phyloP scores from a whole-genome alignment of 441 rosid species.

The Hypseocharis bilobata region DNA sequence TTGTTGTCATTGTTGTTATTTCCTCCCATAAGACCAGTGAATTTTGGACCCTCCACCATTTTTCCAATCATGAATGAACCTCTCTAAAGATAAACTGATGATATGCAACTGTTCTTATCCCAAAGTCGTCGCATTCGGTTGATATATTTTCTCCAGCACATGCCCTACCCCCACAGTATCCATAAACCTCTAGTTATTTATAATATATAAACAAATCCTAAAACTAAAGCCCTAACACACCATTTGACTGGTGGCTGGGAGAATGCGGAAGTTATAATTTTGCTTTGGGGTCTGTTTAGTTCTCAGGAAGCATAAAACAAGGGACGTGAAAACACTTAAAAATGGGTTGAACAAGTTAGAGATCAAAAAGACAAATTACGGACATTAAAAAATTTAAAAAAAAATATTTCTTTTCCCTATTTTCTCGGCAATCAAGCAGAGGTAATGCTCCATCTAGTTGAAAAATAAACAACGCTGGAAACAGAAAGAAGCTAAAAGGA shows the following conservation, averaged over 20 bases:
- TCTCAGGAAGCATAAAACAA: background rate
- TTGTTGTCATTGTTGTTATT: background rate
- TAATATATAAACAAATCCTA: background rate
- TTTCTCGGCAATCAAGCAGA: too few relatives aligned
- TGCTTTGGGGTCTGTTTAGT: background rate
- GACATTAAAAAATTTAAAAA: background rate
- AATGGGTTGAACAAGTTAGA: background rate
- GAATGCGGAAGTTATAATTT: background rate
- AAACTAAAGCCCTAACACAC: background rate
- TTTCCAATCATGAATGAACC: conserved; percentile 1
- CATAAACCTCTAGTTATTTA: background rate
- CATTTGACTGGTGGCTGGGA: background rate
- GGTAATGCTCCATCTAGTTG: too few relatives aligned
- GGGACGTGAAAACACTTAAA: background rate
- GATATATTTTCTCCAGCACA: background rate
- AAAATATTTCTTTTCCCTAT: background rate
- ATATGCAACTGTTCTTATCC: background rate
- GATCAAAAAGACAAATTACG: background rate
- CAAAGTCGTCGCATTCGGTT: background rate
- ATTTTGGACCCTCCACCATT: conserved; percentile 1
- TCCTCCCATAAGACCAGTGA: conserved; percentile 2
- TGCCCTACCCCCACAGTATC: background rate
- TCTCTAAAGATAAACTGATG: background rate
- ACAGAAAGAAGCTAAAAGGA: too few relatives aligned
- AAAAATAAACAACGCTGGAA: too few relatives aligned